Percentiles rank a stretch among this genome's conserved stretches.
Evolutionary conservation across 257 asterid species (phyloP).

Genomic region (Nicotiana knightiana): DNA sequence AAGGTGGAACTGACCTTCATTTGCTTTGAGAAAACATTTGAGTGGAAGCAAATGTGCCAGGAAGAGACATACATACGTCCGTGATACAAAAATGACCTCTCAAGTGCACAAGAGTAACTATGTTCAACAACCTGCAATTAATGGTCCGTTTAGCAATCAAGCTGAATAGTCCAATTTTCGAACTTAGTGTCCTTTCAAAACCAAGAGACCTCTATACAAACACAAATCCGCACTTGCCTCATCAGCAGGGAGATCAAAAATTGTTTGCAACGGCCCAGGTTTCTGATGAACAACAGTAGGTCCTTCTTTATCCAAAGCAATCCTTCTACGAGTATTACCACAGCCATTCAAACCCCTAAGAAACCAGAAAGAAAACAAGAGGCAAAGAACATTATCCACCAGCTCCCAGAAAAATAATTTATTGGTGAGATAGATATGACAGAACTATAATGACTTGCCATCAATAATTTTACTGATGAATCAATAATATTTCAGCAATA

Average conservation of each 20-base stretch:
- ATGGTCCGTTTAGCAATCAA: neutral
- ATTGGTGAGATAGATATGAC: neutral
- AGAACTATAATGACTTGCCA: neutral
- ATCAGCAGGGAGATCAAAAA: constrained; percentile 73
- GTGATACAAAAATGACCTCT: constrained; percentile 89
- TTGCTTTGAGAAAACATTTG: constrained; percentile 90
- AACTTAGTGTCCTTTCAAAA: neutral
- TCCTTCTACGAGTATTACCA: constrained; percentile 39
- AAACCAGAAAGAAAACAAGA: neutral
- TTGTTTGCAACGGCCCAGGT: constrained; percentile 82
- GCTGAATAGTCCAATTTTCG: neutral
- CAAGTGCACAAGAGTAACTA: constrained; percentile 95
- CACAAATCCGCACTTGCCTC: constrained; percentile 45
- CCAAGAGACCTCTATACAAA: constrained; percentile 2
- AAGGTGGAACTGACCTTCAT: constrained; percentile 51
- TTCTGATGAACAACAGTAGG: constrained; percentile 61
- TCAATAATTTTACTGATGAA: neutral
- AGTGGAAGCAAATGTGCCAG: constrained; percentile 90
- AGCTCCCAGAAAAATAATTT: neutral
- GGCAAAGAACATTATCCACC: neutral
- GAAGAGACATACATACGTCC: constrained; percentile 91
- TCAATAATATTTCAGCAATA: neutral
- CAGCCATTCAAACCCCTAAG: constrained; percentile 59
- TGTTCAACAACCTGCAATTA: constrained; percentile 72
- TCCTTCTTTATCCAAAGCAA: constrained; percentile 43